A percentile compares a stretch with the other conserved stretches of the same genome.
Conservation (phyloP, 2,329 filamentous ascomycete species). For the Ophiostoma himal-ulmi region DNA sequence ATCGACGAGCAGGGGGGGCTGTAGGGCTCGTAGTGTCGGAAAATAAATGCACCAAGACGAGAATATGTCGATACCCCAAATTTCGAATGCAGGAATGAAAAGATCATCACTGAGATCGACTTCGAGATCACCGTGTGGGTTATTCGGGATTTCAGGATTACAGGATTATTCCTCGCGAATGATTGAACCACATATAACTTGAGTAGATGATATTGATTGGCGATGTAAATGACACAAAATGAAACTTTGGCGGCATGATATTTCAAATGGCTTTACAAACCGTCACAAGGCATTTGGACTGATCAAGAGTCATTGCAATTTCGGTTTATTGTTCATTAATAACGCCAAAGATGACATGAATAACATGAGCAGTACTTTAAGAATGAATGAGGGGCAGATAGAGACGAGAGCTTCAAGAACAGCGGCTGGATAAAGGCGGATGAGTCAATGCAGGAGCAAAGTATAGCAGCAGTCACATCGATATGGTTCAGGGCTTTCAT, state of each 20-base stretch:
- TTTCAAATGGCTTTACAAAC: no score
- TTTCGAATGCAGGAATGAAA: neutral
- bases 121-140: neutral
- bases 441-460: neutral
- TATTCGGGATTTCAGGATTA: neutral
- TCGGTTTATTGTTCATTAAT: no score
- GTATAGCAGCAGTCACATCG: no score
- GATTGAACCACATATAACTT: neutral
- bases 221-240: neutral
- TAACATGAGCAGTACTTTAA: no score
- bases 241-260: neutral
- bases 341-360: no score
- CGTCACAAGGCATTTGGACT: neutral
- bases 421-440: neutral
- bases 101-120: neutral
- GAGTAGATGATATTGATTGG: neutral
- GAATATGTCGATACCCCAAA: neutral
- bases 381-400: neutral
- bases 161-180: neutral
- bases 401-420: neutral
- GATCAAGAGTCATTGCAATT: no score
- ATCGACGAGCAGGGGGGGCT: neutral
- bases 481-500: neutral
- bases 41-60: neutral
- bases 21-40: constrained; percentile 3